Percentiles rank a stretch among this genome's conserved stretches.
These are phyloP conservation scores for Claviceps fusiformis DNA, from an alignment of 2,329 filamentous ascomycete genomes.

Conservation along the genomic window DNA sequence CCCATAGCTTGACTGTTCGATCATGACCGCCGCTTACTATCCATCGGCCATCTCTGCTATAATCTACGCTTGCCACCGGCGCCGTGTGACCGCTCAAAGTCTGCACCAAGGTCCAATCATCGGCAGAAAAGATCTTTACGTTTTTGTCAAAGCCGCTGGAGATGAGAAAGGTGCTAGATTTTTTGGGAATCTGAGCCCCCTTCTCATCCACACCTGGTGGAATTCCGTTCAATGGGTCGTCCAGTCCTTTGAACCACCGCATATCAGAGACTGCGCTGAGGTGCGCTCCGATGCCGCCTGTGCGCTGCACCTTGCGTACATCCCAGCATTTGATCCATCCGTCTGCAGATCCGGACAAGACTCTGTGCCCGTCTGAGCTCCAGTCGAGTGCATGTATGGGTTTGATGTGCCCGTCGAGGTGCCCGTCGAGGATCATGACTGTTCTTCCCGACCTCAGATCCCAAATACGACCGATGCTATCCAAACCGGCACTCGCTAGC, in stretches of 20 bases:
- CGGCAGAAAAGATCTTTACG: constrained; percentile 89
- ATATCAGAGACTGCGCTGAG: constrained; percentile 84
- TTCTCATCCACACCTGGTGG: constrained; percentile 50
- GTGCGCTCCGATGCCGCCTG: constrained; percentile 80
- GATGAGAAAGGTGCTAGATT: constrained; percentile 82
- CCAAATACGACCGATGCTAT: constrained; percentile 93
- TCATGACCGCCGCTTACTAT: constrained; percentile 93
- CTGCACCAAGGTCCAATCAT: constrained; percentile 88
- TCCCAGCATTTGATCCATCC: constrained; percentile 99
- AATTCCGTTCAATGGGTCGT: constrained; percentile 53
- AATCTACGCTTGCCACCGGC: constrained; percentile 81
- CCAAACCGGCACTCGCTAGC: constrained; percentile 79
- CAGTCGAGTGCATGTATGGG: constrained; percentile 91
- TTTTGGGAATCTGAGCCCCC: constrained; percentile 59
- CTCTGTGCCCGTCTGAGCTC: constrained; percentile 80
- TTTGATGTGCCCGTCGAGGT: constrained; percentile 68
- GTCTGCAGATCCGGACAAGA: constrained; percentile 84
- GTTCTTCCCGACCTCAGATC: constrained; percentile 85
- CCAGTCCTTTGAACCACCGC: constrained; percentile 81
- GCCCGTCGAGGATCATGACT: constrained; percentile 87
- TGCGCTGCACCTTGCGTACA: constrained; percentile 71
- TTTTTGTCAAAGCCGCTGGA: constrained; percentile 87
- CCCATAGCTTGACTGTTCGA: constrained; percentile 92
- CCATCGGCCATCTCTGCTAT: constrained; percentile 76
- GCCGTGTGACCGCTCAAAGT: constrained; percentile 81